These are phyloP conservation scores for Austroboletus eburneus DNA, from an alignment of 768 basidiomycete genomes.

Conservation along the genomic window DNA sequence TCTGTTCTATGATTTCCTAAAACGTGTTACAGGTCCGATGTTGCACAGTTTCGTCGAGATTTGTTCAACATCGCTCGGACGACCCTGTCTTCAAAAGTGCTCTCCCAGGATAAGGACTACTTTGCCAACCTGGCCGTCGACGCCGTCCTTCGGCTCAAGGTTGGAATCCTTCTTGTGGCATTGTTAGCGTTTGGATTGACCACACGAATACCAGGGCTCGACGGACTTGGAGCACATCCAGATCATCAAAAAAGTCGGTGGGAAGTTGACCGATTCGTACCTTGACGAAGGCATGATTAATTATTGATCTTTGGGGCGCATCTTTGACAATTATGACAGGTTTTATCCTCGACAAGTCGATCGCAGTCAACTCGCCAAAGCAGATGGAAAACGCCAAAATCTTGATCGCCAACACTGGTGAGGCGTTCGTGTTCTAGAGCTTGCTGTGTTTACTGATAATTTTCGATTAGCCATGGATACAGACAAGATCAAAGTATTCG, in stretches of 20 bases:
- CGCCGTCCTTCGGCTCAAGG: conserved; percentile 90
- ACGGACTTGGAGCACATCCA: conserved; percentile 98
- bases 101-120: conserved; percentile 95
- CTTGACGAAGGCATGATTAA: conserved; percentile 78
- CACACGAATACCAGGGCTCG: conserved; percentile 81
- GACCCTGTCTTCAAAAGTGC: conserved; percentile 92
- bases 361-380: conserved; percentile 93
- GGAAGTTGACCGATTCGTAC: conserved; percentile 97
- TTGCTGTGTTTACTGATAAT: background rate
- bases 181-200: no score
- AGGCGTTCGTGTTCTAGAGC: conserved; percentile 24
- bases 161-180: conserved; percentile 21
- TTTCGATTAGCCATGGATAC: conserved; percentile 90
- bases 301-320: background rate
- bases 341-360: conserved; percentile 96
- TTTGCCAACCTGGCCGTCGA: conserved; percentile 98
- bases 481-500: conserved; percentile 99
- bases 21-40: conserved; percentile 58
- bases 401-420: conserved; percentile 96
- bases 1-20: background rate
- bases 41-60: conserved; percentile 76
- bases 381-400: conserved; percentile 93
- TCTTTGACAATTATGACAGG: conserved; percentile 40
- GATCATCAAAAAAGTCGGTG: conserved; percentile 99
- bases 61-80: conserved; percentile 96